Percentiles rank a stretch among this genome's conserved stretches.
These are phyloP conservation scores for Fonsecaea pedrosoi DNA, from an alignment of 2,329 filamentous ascomycete genomes.

Conservation along the genomic window DNA sequence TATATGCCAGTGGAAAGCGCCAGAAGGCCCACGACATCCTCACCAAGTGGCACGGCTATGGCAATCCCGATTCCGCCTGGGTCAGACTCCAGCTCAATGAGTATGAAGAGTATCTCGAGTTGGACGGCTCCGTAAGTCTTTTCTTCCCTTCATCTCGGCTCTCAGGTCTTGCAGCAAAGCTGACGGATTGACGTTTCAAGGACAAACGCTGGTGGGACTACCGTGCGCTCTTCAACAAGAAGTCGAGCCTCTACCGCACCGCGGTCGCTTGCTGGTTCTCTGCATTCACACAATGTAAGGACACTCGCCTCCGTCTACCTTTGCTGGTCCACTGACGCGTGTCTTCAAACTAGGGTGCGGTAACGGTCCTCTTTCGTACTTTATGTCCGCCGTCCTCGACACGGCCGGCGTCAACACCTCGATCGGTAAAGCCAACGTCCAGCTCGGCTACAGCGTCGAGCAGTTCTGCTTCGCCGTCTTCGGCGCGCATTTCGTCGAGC, in stretches of 20 bases:
- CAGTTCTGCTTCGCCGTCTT: constrained; percentile 62
- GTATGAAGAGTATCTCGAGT: constrained; percentile 45
- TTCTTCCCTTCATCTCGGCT: not conserved
- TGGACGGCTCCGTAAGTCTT: constrained; percentile 41
- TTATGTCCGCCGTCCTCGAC: constrained; percentile 60
- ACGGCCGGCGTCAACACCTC: constrained; percentile 59
- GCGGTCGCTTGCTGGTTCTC: constrained; percentile 59
- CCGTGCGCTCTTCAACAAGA: constrained; percentile 57
- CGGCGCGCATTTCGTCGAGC: constrained; percentile 64
- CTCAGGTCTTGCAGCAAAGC: not conserved
- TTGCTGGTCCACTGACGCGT: not conserved
- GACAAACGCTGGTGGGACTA: constrained; percentile 59
- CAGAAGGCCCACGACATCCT: constrained; percentile 65
- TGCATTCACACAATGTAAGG: constrained; percentile 57
- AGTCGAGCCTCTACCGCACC: constrained; percentile 59
- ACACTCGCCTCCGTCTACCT: not conserved
- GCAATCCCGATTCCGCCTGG: constrained; percentile 45
- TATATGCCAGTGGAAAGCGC: constrained; percentile 64
- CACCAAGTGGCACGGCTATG: constrained; percentile 65
- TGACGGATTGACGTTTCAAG: constrained; percentile 17
- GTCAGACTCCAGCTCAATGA: constrained; percentile 46
- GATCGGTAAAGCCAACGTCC: constrained; percentile 61
- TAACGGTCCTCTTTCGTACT: constrained; percentile 57
- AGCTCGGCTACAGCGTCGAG: constrained; percentile 62
- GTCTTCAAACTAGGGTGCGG: constrained; percentile 39